A percentile compares a stretch with the other conserved stretches of the same genome.
Evolutionary conservation across 129 eudicot genomes (phyloP).

Genomic region (Flaveria bidentis): DNA sequence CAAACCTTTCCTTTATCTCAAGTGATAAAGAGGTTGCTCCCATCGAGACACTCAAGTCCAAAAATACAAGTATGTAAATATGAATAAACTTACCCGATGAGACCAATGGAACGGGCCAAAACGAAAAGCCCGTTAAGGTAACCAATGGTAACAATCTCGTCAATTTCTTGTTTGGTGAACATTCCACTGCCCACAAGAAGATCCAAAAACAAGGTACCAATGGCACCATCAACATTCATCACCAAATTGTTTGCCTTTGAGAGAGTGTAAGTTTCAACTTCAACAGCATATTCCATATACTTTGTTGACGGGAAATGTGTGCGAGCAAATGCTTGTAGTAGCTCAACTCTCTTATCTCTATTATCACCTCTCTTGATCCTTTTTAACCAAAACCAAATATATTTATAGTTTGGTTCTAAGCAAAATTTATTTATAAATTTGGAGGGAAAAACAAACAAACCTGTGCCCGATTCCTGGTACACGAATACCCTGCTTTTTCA

Average conservation of each 20-base stretch:
- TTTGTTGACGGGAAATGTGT: constrained; percentile 88
- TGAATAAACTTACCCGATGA: constrained; percentile 76
- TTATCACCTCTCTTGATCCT: constrained; percentile 97
- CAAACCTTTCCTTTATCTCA: too few relatives aligned
- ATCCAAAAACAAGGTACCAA: constrained; percentile 95
- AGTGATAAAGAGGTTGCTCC: too few relatives aligned
- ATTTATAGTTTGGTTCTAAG: background rate
- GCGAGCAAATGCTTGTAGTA: constrained; percentile 83
- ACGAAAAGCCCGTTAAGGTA: constrained; percentile 96
- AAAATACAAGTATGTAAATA: background rate
- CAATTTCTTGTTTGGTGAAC: constrained; percentile 95
- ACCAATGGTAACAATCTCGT: constrained; percentile 90
- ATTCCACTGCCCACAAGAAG: constrained; percentile 95
- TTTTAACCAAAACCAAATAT: constrained; percentile 14
- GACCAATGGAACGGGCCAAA: constrained; percentile 96
- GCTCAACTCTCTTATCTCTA: constrained; percentile 96
- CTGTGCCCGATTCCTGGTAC: constrained; percentile 99
- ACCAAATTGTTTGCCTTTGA: constrained; percentile 93
- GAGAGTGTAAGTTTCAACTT: constrained; percentile 93
- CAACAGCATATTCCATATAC: constrained; percentile 97
- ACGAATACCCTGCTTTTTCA: constrained; percentile 98
- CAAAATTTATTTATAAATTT: background rate
- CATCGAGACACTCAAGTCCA: too few relatives aligned
- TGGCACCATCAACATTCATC: constrained; percentile 96
- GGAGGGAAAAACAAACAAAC: constrained; percentile 34